phyloP scores from a whole-genome alignment of 2,329 filamentous ascomycete genomes.

The Podosphaera aphanis region DNA sequence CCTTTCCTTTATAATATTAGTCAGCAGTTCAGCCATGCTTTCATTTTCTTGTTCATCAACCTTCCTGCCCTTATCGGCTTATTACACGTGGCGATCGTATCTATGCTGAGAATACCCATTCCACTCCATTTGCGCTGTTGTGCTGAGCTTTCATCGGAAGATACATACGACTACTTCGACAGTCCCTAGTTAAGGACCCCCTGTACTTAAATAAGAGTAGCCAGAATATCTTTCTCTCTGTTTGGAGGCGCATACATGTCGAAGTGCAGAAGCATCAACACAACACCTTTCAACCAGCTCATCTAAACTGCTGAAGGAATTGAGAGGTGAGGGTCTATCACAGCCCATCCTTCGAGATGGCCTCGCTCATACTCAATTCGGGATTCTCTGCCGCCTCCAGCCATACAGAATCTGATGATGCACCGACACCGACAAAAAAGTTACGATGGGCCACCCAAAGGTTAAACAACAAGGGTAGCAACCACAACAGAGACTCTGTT shows the following conservation, averaged over 20 bases:
- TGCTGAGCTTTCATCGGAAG: background rate
- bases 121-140: background rate
- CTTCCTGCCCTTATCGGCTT: background rate
- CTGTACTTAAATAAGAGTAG: background rate
- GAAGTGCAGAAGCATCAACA: background rate
- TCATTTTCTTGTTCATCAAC: background rate
- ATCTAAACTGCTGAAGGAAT: background rate
- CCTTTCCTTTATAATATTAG: background rate
- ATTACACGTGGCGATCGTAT: background rate
- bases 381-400: constrained; percentile 2
- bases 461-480: constrained; percentile 49
- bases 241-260: background rate
- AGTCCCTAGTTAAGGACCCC: background rate
- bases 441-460: constrained; percentile 94
- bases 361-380: background rate
- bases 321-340: background rate
- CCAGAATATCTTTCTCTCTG: background rate
- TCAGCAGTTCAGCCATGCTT: background rate
- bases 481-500: constrained; percentile 61
- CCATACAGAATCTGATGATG: constrained; percentile 17
- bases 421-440: constrained; percentile 42
- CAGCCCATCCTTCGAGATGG: background rate
- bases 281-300: background rate
- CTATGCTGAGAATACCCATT: background rate
- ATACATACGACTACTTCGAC: background rate